Conservation (phyloP, 2,329 filamentous ascomycete genomes). For the Penicillium psychrosexuale region DNA sequence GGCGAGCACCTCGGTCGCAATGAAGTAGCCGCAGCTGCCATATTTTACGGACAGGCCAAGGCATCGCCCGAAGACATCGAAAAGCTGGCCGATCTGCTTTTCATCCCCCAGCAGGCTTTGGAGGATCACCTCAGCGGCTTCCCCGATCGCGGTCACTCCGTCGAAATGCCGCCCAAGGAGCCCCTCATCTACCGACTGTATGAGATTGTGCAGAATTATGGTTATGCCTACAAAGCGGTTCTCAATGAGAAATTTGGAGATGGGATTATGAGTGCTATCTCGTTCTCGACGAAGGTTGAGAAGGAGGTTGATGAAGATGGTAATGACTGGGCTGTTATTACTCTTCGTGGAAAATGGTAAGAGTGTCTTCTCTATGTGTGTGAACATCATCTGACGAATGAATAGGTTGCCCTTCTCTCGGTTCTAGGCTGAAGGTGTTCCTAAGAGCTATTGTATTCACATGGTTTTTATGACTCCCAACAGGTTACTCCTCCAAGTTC, state of each 20-base stretch:
- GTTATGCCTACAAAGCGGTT: constrained; percentile 91
- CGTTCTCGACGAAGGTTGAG: constrained; percentile 85
- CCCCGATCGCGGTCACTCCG: constrained; percentile 74
- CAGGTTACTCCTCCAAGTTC: no score
- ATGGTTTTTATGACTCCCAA: neutral
- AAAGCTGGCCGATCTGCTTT: constrained; percentile 64
- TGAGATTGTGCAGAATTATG: constrained; percentile 96
- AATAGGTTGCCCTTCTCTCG: constrained; percentile 47
- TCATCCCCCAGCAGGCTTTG: constrained; percentile 56
- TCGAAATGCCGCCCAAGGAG: constrained; percentile 81
- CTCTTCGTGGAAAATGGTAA: constrained; percentile 78
- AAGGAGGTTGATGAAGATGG: constrained; percentile 88
- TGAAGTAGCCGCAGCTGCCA: constrained; percentile 78
- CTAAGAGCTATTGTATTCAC: neutral
- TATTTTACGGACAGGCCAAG: constrained; percentile 86
- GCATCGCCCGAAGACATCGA: constrained; percentile 67
- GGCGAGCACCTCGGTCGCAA: constrained; percentile 69
- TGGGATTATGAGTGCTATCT: constrained; percentile 96
- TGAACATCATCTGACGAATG: constrained; percentile 9
- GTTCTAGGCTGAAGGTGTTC: constrained; percentile 30
- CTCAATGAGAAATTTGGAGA: constrained; percentile 93
- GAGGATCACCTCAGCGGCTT: constrained; percentile 65
- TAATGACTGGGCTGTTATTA: constrained; percentile 79
- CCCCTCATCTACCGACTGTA: constrained; percentile 87
- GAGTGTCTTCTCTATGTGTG: constrained; percentile 23